A percentile compares a stretch with the other conserved stretches of the same genome.
Conservation (phyloP, 495 filamentous ascomycete species). For the Penicillium antarcticum region DNA sequence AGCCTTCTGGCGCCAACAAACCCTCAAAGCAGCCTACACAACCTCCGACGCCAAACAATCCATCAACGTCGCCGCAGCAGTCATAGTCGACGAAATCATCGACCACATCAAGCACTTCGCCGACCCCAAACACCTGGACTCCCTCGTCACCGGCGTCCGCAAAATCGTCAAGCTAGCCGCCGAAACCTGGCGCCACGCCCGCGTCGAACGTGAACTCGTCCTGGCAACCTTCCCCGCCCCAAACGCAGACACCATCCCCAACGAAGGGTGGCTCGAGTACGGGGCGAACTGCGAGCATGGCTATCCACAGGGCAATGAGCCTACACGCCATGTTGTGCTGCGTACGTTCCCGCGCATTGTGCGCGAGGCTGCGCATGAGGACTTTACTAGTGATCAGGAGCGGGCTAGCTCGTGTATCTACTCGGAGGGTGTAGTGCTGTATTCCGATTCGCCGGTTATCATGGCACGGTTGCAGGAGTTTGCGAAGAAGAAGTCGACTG, state of each 20-base stretch:
- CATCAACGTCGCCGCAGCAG: slow-evolving; percentile 57
- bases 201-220: slow-evolving; percentile 60
- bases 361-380: slow-evolving; percentile 55
- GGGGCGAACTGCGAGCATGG: slow-evolving; percentile 19
- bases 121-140: slow-evolving; percentile 52
- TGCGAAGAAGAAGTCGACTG: slow-evolving; percentile 36
- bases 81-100: slow-evolving; percentile 61
- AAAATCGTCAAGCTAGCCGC: slow-evolving; percentile 62
- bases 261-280: slow-evolving; percentile 50
- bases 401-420: slow-evolving; percentile 45
- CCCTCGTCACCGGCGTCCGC: slow-evolving; percentile 47
- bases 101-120: slow-evolving; percentile 57
- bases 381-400: slow-evolving; percentile 41
- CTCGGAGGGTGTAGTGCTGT: slow-evolving; percentile 49
- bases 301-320: slow-evolving; percentile 20
- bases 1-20: slow-evolving; percentile 63
- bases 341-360: slow-evolving; percentile 54
- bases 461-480: slow-evolving; percentile 49
- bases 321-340: slow-evolving; percentile 44
- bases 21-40: slow-evolving; percentile 62
- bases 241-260: slow-evolving; percentile 34
- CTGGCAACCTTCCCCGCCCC: slow-evolving; percentile 51
- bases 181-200: slow-evolving; percentile 62
- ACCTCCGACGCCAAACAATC: slow-evolving; percentile 59
- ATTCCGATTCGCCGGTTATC: slow-evolving; percentile 52